phyloP scores from a whole-genome alignment of 352 stramenopile genomes.

The Aphanomyces cochlioides region DNA sequence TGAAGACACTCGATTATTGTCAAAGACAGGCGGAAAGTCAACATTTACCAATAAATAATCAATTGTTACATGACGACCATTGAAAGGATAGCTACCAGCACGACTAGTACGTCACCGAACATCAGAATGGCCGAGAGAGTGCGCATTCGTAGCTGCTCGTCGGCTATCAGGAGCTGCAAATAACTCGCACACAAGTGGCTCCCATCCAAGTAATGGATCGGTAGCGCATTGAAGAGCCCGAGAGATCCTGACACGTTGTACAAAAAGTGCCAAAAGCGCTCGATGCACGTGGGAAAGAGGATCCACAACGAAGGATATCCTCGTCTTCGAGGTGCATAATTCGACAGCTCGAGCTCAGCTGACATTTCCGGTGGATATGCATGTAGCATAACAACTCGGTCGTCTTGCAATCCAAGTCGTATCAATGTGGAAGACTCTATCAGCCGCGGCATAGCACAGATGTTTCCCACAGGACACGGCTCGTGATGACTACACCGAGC shows the following conservation, averaged over 20 bases:
- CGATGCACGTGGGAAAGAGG: constrained; percentile 11
- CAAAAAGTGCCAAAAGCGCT: constrained; percentile 29
- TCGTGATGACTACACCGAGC: neutral
- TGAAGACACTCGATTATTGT: constrained; percentile 80
- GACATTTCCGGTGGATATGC: constrained; percentile 23
- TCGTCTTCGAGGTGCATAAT: neutral
- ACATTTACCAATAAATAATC: constrained; percentile 40
- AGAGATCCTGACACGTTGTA: constrained; percentile 25
- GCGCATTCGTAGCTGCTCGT: neutral
- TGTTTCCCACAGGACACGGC: neutral
- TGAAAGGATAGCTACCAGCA: neutral
- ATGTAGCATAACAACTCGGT: constrained; percentile 15
- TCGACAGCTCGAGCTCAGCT: constrained; percentile 21
- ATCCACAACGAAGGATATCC: neutral
- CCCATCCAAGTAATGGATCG: constrained; percentile 28
- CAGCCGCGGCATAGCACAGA: constrained; percentile 9
- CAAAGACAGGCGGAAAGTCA: constrained; percentile 91
- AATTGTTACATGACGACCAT: neutral
- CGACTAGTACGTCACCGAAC: constrained; percentile 16
- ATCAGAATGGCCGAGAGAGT: constrained; percentile 3
- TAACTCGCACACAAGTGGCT: constrained; percentile 28
- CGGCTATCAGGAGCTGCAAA: constrained; percentile 14
- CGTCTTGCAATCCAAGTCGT: constrained; percentile 11
- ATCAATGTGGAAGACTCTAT: constrained; percentile 12
- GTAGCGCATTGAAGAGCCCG: constrained; percentile 23